Conservation (phyloP, 2,329 filamentous ascomycete genomes). For the Penicillium sp. region DNA sequence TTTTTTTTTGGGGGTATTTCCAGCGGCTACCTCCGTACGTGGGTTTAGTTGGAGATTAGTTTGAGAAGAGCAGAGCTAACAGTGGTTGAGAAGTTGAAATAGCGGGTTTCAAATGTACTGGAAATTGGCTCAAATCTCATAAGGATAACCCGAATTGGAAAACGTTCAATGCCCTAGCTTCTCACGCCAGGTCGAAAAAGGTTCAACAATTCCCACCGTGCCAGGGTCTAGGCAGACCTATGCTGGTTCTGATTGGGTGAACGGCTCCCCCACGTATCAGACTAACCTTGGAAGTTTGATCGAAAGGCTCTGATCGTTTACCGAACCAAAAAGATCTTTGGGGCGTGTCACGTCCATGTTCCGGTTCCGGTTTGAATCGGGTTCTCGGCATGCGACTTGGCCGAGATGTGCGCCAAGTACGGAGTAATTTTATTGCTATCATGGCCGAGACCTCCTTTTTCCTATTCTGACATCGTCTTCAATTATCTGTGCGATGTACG, state of each 20-base stretch:
- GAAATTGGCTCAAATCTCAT: conserved; percentile 5
- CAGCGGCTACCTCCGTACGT: conserved; percentile 1
- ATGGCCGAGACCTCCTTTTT: background rate
- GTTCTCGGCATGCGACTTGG: conserved; percentile 7
- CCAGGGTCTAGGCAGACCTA: conserved; percentile 12
- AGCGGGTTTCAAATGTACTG: conserved; percentile 3
- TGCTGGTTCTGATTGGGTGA: conserved; percentile 16
- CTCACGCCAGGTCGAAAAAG: background rate
- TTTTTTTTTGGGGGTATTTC: conserved; percentile 15
- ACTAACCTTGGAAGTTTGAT: conserved; percentile 21
- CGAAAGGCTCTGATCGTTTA: background rate
- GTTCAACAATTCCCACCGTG: conserved; percentile 16
- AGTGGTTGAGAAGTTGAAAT: background rate
- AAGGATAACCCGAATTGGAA: conserved; percentile 1
- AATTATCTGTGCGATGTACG: background rate
- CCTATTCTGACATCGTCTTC: background rate
- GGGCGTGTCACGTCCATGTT: background rate
- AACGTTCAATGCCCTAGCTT: conserved; percentile 6
- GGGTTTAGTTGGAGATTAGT: conserved; percentile 20
- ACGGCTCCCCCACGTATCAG: conserved; percentile 10
- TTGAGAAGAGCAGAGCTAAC: background rate
- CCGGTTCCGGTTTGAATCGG: conserved; percentile 12
- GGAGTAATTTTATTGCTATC: background rate
- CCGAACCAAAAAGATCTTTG: conserved; percentile 10
- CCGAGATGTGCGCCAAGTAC: background rate